phyloP scores from a whole-genome alignment of 495 filamentous ascomycete genomes.

The Neohortaea acidophila region DNA sequence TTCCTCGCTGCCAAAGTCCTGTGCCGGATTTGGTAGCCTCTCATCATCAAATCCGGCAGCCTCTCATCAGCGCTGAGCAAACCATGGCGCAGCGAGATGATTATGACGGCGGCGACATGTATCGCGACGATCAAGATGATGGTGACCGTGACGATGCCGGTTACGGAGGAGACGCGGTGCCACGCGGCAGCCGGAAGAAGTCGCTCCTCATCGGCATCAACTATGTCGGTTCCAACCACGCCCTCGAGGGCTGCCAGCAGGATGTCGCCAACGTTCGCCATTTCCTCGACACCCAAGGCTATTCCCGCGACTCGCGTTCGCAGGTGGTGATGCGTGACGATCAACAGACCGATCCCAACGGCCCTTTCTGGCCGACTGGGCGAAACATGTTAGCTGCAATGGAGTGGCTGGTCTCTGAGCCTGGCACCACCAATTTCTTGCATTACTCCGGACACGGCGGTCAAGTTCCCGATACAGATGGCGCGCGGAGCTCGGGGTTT shows the following conservation, averaged over 20 bases:
- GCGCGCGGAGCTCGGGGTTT: slow-evolving; percentile 25
- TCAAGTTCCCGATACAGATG: slow-evolving; percentile 20
- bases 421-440: slow-evolving; percentile 36
- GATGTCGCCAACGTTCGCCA: slow-evolving; percentile 37
- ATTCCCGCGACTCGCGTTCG: slow-evolving; percentile 30
- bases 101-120: not conserved
- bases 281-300: slow-evolving; percentile 28
- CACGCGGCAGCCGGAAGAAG: too few species aligned
- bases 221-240: slow-evolving; percentile 38
- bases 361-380: slow-evolving; percentile 37
- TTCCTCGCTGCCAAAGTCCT: too few species aligned
- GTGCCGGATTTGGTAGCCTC: too few species aligned
- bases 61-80: too few species aligned
- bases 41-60: too few species aligned
- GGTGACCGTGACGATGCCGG: not conserved
- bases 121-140: not conserved
- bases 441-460: slow-evolving; percentile 45
- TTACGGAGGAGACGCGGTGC: not conserved
- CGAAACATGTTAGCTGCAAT: slow-evolving; percentile 41
- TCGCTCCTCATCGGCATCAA: slow-evolving; percentile 48
- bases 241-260: slow-evolving; percentile 41
- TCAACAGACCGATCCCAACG: slow-evolving; percentile 30
- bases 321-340: slow-evolving; percentile 41
- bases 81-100: not conserved
- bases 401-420: slow-evolving; percentile 38